A percentile compares a stretch with the other conserved stretches of the same genome.
Conservation (phyloP, 352 stramenopile genomes). For the Plasmopara halstedii region DNA sequence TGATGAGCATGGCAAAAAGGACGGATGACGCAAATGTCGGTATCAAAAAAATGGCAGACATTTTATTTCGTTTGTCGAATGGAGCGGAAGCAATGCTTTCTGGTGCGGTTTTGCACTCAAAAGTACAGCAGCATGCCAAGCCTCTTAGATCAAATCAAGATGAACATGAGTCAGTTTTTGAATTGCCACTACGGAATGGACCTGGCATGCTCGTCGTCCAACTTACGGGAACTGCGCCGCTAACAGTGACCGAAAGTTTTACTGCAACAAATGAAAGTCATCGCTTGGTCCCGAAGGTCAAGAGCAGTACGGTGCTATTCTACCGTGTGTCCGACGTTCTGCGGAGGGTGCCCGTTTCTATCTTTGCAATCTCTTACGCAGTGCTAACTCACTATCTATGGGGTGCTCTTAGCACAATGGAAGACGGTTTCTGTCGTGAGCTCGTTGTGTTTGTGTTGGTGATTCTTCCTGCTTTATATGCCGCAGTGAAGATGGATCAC, state of each 20-base stretch:
- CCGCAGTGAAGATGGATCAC: slow-evolving; percentile 66
- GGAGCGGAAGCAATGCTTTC: slow-evolving; percentile 40
- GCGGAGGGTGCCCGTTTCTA: slow-evolving; percentile 42
- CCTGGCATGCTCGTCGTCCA: slow-evolving; percentile 54
- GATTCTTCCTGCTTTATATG: slow-evolving; percentile 55
- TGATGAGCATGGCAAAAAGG: slow-evolving; percentile 40
- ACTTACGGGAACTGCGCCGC: slow-evolving; percentile 43
- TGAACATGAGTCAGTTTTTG: slow-evolving; percentile 48
- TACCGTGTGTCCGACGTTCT: slow-evolving; percentile 33
- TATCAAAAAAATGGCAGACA: slow-evolving; percentile 35
- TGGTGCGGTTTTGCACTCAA: slow-evolving; percentile 41
- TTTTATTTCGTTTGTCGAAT: slow-evolving; percentile 66
- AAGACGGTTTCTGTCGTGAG: slow-evolving; percentile 41
- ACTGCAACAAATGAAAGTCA: slow-evolving; percentile 15
- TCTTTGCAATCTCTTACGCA: slow-evolving; percentile 73
- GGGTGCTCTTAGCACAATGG: slow-evolving; percentile 27
- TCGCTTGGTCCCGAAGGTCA: slow-evolving; percentile 7
- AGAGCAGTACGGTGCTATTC: slow-evolving; percentile 20
- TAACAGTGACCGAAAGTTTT: slow-evolving; percentile 37
- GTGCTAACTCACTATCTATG: slow-evolving; percentile 55
- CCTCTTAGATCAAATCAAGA: slow-evolving; percentile 8
- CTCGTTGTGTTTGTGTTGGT: slow-evolving; percentile 54
- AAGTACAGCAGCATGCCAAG: slow-evolving; percentile 45
- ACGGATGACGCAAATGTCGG: slow-evolving; percentile 4
- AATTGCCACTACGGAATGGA: slow-evolving; percentile 47